phyloP scores from a whole-genome alignment of 305 asterid genomes.

The Fraxinus angustifolia region DNA sequence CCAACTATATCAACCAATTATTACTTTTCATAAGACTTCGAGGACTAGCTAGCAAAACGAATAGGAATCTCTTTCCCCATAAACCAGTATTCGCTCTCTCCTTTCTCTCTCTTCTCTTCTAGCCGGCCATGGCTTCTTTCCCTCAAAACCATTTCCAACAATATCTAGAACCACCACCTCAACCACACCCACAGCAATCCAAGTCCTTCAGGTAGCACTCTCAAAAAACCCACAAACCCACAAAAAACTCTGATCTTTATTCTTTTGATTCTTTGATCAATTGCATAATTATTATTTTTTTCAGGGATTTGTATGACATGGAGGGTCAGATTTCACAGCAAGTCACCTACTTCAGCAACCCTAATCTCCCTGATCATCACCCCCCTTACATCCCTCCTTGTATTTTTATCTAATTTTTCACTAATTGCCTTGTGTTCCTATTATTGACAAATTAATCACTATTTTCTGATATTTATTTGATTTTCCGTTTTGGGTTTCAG shows the following conservation, averaged over 20 bases:
- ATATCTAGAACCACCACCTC: slow-evolving; percentile 47
- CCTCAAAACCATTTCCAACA: slow-evolving; percentile 60
- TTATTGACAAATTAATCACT: not conserved
- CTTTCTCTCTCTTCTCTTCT: slow-evolving; percentile 19
- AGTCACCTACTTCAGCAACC: slow-evolving; percentile 49
- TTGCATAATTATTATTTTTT: not conserved
- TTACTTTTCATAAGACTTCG: slow-evolving; percentile 15
- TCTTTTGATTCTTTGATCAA: slow-evolving; percentile 5
- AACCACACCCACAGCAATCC: slow-evolving; percentile 45
- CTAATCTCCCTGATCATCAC: slow-evolving; percentile 65
- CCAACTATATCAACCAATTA: not conserved
- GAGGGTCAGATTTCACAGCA: slow-evolving; percentile 69
- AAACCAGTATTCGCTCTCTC: slow-evolving; percentile 13
- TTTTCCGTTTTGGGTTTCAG: slow-evolving; percentile 29
- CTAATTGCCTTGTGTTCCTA: not conserved
- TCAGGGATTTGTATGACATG: slow-evolving; percentile 62
- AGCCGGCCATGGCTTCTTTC: slow-evolving; percentile 64
- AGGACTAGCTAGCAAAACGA: slow-evolving; percentile 40
- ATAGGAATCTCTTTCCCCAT: slow-evolving; percentile 28
- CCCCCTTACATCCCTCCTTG: slow-evolving; percentile 87
- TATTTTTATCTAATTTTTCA: slow-evolving; percentile 24
- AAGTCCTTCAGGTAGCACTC: slow-evolving; percentile 54
- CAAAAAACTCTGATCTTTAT: not conserved
- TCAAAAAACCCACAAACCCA: not conserved
- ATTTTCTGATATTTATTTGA: not conserved